These are phyloP conservation scores for Leucosporidium scottii DNA, from an alignment of 768 basidiomycete species.

Conservation along the genomic window DNA sequence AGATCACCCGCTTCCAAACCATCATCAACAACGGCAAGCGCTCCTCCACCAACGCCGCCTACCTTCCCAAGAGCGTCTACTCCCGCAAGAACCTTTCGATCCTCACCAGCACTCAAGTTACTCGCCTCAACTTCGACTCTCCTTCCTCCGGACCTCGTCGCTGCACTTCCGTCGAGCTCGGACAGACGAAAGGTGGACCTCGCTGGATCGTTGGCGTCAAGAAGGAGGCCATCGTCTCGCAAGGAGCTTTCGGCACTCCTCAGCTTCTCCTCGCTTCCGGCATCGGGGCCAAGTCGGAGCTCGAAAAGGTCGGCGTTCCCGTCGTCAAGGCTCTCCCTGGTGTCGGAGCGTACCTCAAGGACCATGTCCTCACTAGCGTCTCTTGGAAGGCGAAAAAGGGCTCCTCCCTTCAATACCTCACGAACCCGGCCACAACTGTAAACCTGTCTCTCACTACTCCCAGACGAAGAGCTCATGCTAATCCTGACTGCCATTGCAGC, in stretches of 20 bases:
- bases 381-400: conserved; percentile 15
- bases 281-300: conserved; percentile 13
- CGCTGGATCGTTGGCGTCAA: conserved; percentile 12
- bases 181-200: neutral
- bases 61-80: conserved; percentile 25
- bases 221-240: conserved; percentile 19
- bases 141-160: neutral
- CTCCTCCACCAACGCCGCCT: conserved; percentile 31
- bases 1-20: conserved; percentile 29
- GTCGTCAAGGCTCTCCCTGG: conserved; percentile 41
- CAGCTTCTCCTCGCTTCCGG: conserved; percentile 25
- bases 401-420: conserved; percentile 12
- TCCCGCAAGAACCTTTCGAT: conserved; percentile 27
- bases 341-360: conserved; percentile 47
- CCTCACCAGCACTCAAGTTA: conserved; percentile 26
- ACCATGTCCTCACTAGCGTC: conserved; percentile 9
- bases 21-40: conserved; percentile 20
- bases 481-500: too few species aligned
- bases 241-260: conserved; percentile 21
- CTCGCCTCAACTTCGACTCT: conserved; percentile 10
- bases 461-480: too few species aligned
- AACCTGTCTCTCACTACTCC: neutral
- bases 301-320: conserved; percentile 11
- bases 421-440: conserved; percentile 17
- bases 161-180: conserved; percentile 26